Base-by-base conservation (phyloP, 23 red algal genomes). In the Porphyridium purpureum region DNA sequence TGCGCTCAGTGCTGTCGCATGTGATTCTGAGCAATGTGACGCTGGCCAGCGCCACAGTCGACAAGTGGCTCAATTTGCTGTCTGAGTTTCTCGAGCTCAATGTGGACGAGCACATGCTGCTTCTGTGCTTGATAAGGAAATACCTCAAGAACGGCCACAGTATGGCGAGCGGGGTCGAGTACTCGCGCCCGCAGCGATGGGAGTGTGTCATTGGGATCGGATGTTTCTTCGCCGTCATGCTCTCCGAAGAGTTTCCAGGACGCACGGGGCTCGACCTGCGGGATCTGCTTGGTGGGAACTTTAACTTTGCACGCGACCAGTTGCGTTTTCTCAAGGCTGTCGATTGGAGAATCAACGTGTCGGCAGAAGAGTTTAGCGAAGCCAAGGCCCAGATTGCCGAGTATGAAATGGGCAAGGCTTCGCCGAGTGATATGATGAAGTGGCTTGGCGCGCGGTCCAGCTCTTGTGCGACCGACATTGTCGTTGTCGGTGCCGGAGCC, bases 241-340 rank as follows among this genome's bases (percentile, higher is more conserved):
- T 82, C 9, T 71, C 70, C 29, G 88, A 94, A 54, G 88, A 94
- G 50, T 94, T 94, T 61, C 68, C 88, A 6, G 76, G 88, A 4
- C 61, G 80, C 22, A 80, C 76, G 2, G 73, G 65, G 4, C 59
- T 73, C 54, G 88, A 94, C 35, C 50, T 94, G 24, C 48, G 71
- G 31, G 88, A 94, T 50, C 62, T 94, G 50, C 59, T 94, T 15
- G 88, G 88, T 24, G 64, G 65, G 0, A 78, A 72, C 41, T 92
- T 92, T 56, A 24, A 59, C 2, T 92, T 92, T 53, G 83, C 72
- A 1, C 27, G 15, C 1, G 70, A 76, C 31, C 83, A 92, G 58
- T 24, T 67, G 27, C 47, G 47, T 1, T 92, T 92, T 69, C 73
- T 92, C 19, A 75, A 67, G 23, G 63, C 61, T 14, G 56, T 92